Base-by-base conservation (phyloP, 257 asterid species). In the Knoxia roxburghii region DNA sequence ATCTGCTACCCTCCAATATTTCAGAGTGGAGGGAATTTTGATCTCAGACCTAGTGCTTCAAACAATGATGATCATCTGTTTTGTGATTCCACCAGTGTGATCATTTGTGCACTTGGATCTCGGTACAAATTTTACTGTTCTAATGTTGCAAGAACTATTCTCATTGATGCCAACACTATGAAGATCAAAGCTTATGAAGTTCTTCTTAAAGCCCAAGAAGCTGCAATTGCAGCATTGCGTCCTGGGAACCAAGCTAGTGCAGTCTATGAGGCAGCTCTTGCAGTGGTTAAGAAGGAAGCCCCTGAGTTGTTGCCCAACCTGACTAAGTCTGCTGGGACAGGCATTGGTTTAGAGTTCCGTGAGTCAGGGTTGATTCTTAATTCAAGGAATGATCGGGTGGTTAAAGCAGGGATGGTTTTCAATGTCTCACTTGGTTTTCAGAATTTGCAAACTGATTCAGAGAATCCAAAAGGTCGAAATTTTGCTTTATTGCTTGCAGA, bases 1-100 rank as follows among this genome's bases (percentile, higher is more conserved):
- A 88, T 90, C 30, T 90, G 96, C 75, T 88, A 90, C 77, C 96
- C 97, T 50, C 96, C 96, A 3, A 86, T 88, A 46, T 83, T 90
- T 75, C 95, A 90, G 78, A 88, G 95, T 65, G 97, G 96, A 63
- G 96, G 89, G 17, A 71, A 45, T 15, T 89, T 86, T 68, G 90
- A 89, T 79, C 83, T 89, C 13, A 69, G 85, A 45, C 96, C 96
- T 33, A 82, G 86, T 79, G 95, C 96, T 24, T 65, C 84, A 23
- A 89, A 92, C 79, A 80, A 81, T 68, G 92, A 87, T 35, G 90
- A 85, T 2, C 3, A 62, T 65, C 68, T 89, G 6, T 83, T 80
- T 75, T 89, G 81, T 65, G 92, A 84, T 73, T 70, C 89, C 12
- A 67, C 81, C 58, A 82, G 90, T 76, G 80, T 84, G 32, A 89